Conservation (phyloP, 495 filamentous ascomycete genomes). For the Lineolata rhizophorae region DNA sequence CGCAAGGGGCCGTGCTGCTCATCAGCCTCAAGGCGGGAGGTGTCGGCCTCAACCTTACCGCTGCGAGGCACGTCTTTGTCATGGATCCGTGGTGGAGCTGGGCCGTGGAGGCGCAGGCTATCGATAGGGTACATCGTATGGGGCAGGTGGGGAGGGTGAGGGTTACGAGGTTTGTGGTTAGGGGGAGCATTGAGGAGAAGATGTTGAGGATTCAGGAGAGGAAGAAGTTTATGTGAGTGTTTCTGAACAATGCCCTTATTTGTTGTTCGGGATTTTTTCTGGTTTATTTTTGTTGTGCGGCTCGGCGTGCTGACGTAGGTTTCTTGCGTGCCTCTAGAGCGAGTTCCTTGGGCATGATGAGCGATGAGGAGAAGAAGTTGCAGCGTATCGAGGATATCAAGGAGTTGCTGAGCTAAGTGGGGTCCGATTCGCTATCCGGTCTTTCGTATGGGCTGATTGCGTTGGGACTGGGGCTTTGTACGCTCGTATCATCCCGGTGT, state of each 20-base stretch:
- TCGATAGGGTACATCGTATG: conserved; percentile 98
- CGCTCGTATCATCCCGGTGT: no score
- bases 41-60: conserved; percentile 81
- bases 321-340: no score
- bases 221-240: conserved; percentile 78
- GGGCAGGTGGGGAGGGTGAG: conserved; percentile 73
- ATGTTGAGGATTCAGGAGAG: conserved; percentile 88
- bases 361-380: conserved; percentile 75
- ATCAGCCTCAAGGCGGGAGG: conserved; percentile 79
- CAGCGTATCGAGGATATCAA: conserved; percentile 87
- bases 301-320: no score
- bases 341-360: conserved; percentile 79
- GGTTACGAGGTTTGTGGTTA: conserved; percentile 70
- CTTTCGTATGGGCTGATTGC: background rate
- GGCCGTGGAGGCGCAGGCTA: conserved; percentile 89
- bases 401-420: conserved; percentile 59
- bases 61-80: conserved; percentile 77
- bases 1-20: conserved; percentile 37
- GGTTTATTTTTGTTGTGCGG: no score
- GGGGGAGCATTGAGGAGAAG: conserved; percentile 77
- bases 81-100: conserved; percentile 99
- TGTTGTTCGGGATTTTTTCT: conserved; percentile 1
- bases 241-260: background rate
- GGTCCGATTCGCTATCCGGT: background rate
- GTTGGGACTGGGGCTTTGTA: background rate